These are phyloP conservation scores for Vachellia pachyceras DNA, from an alignment of 306 rosid species.

Conservation along the genomic window DNA sequence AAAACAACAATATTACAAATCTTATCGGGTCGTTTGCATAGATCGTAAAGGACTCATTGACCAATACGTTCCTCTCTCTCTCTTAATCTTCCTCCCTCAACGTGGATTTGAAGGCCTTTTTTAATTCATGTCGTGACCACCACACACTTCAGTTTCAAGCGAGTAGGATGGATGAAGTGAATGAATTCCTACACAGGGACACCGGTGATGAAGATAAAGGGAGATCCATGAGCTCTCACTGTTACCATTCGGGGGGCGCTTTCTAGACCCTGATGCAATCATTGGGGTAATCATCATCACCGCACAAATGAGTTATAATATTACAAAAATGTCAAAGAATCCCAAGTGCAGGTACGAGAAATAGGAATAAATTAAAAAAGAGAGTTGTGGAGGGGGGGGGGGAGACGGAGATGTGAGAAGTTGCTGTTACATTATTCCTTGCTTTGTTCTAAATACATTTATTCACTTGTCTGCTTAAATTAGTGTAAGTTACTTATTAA, in stretches of 20 bases:
- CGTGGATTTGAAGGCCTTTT: too few species aligned
- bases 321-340: slow-evolving; percentile 36
- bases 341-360: slow-evolving; percentile 45
- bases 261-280: slow-evolving; percentile 42
- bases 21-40: too few species aligned
- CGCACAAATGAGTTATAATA: slow-evolving; percentile 22
- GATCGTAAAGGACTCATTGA: too few species aligned
- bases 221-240: neutral
- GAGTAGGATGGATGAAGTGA: too few species aligned
- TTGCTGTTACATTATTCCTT: slow-evolving; percentile 39
- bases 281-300: slow-evolving; percentile 51
- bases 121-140: too few species aligned
- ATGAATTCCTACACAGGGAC: too few species aligned
- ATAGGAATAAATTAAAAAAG: slow-evolving; percentile 40
- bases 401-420: slow-evolving; percentile 13
- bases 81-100: too few species aligned
- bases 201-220: neutral
- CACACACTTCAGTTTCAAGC: too few species aligned
- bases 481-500: slow-evolving; percentile 11
- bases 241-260: slow-evolving; percentile 26
- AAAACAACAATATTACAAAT: too few species aligned
- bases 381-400: slow-evolving; percentile 17
- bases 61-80: too few species aligned
- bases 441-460: slow-evolving; percentile 33
- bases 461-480: slow-evolving; percentile 31